Evolutionary conservation across 2,329 filamentous ascomycete genomes (phyloP).

Genomic region (Coniochaeta sp.): DNA sequence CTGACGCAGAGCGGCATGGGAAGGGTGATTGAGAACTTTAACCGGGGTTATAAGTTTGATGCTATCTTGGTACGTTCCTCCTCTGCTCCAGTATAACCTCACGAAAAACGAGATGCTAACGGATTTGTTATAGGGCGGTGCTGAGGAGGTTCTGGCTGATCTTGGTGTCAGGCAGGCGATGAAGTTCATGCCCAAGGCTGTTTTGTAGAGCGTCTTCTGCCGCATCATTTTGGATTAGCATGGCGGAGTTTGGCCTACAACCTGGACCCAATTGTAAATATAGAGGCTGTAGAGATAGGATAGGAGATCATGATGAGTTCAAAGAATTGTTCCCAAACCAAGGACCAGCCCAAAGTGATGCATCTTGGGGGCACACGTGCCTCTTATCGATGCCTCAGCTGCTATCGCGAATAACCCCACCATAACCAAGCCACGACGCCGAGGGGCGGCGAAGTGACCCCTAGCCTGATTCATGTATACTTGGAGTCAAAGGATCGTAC

Average conservation of each 20-base stretch:
- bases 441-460: neutral
- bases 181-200: conserved; percentile 77
- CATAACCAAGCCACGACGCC: neutral
- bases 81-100: neutral
- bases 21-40: conserved; percentile 73
- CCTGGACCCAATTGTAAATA: neutral
- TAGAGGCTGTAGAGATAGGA: neutral
- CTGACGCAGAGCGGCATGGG: conserved; percentile 81
- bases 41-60: conserved; percentile 77
- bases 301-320: neutral
- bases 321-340: neutral
- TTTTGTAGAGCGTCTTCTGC: conserved; percentile 45
- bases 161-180: conserved; percentile 78
- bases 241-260: neutral
- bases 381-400: neutral
- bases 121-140: conserved; percentile 45
- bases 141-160: conserved; percentile 76
- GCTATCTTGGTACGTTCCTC: conserved; percentile 43
- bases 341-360: neutral
- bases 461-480: neutral
- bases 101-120: neutral
- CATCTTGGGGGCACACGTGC: neutral
- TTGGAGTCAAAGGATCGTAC: neutral
- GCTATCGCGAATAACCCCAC: neutral
- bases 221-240: neutral